Conservation (phyloP, 129 eudicot genomes). For the Centella asiatica region DNA sequence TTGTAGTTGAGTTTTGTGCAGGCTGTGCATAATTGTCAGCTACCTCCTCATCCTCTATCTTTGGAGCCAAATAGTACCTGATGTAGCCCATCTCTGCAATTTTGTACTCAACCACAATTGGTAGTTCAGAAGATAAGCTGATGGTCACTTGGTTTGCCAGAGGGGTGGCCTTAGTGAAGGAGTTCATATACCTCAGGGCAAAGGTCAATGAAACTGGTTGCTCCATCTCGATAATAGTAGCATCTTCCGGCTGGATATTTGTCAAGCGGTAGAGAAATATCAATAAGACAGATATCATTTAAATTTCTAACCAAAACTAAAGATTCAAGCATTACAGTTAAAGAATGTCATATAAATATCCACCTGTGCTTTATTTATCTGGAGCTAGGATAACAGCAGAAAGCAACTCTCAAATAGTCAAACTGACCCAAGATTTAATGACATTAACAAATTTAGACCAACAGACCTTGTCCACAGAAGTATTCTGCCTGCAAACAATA, state of each 20-base stretch:
- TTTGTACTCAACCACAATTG: slow-evolving; percentile 72
- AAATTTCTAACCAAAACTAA: not conserved
- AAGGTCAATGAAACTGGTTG: slow-evolving; percentile 49
- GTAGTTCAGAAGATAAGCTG: slow-evolving; percentile 57
- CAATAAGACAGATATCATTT: no score
- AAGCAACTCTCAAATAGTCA: no score
- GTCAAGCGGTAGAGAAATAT: not conserved
- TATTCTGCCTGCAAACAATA: slow-evolving; percentile 47
- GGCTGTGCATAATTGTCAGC: slow-evolving; percentile 36
- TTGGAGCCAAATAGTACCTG: slow-evolving; percentile 72
- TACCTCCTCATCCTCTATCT: slow-evolving; percentile 70
- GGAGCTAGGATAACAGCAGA: no score
- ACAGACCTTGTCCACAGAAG: slow-evolving; percentile 47
- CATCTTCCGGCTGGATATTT: slow-evolving; percentile 55
- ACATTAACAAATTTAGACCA: not conserved
- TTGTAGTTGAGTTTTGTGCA: slow-evolving; percentile 18
- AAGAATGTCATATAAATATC: no score
- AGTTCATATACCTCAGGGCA: slow-evolving; percentile 55
- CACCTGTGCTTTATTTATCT: no score
- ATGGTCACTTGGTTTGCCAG: slow-evolving; percentile 55
- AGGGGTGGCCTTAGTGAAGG: slow-evolving; percentile 64
- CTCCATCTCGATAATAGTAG: slow-evolving; percentile 56
- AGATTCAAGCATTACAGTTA: no score
- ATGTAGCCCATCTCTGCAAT: slow-evolving; percentile 70
- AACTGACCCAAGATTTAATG: not conserved